A percentile compares a stretch with the other conserved stretches of the same genome.
These are phyloP conservation scores for Penicillium polonicum DNA, from an alignment of 2,329 filamentous ascomycete genomes.

Conservation along the genomic window DNA sequence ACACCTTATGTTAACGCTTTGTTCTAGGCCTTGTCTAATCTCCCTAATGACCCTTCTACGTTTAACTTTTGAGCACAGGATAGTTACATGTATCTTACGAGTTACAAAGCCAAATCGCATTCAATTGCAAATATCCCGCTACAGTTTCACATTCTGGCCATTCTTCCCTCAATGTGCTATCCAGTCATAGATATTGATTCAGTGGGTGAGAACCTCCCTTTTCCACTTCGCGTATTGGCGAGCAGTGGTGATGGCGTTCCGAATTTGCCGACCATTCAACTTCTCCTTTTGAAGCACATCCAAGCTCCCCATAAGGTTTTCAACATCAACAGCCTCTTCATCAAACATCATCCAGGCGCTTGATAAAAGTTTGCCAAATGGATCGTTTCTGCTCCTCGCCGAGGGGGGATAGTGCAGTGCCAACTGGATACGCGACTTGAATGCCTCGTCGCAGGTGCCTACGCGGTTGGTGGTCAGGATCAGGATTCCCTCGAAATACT, in stretches of 20 bases:
- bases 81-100: not conserved
- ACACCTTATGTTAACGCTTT: slow-evolving; percentile 5
- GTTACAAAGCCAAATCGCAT: not conserved
- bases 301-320: slow-evolving; percentile 14
- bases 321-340: slow-evolving; percentile 6
- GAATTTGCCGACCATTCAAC: slow-evolving; percentile 20
- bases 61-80: slow-evolving; percentile 19
- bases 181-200: not conserved
- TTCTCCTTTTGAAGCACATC: slow-evolving; percentile 11
- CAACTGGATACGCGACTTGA: slow-evolving; percentile 19
- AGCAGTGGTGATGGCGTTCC: slow-evolving; percentile 16
- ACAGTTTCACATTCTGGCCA: not conserved
- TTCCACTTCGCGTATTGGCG: slow-evolving; percentile 18
- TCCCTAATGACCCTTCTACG: slow-evolving; percentile 32
- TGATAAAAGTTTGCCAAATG: slow-evolving; percentile 5
- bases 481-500: too few relatives aligned
- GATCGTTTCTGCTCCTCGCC: slow-evolving; percentile 4
- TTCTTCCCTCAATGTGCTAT: not conserved
- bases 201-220: slow-evolving; percentile 1
- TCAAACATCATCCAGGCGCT: not conserved
- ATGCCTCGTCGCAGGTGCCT: slow-evolving; percentile 11
- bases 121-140: not conserved
- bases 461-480: slow-evolving; percentile 24
- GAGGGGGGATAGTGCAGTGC: slow-evolving; percentile 13
- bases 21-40: slow-evolving; percentile 35